Conservation (phyloP, 176 grass and related monocot genomes). For the Triticum timopheevii region DNA sequence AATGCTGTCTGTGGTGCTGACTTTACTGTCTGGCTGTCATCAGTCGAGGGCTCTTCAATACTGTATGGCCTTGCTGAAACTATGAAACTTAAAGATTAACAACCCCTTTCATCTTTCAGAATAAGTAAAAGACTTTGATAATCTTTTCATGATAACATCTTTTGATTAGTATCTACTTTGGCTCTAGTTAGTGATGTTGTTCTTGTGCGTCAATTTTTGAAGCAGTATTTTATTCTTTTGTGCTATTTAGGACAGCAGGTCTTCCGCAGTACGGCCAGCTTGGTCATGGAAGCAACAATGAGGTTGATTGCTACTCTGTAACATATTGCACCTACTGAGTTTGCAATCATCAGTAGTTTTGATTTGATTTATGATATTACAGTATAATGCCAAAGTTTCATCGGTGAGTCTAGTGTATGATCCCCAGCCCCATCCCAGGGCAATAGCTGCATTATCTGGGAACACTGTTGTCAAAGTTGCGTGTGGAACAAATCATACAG, state of each 20-base stretch:
- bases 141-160: not conserved
- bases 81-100: not conserved
- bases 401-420: slow-evolving; percentile 90
- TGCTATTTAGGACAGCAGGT: slow-evolving; percentile 72
- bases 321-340: not conserved
- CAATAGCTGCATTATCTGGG: slow-evolving; percentile 78
- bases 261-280: slow-evolving; percentile 96
- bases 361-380: slow-evolving; percentile 40
- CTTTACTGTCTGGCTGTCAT: slow-evolving; percentile 92
- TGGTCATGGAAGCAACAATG: slow-evolving; percentile 93
- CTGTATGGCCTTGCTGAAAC: slow-evolving; percentile 60
- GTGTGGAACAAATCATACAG: slow-evolving; percentile 98
- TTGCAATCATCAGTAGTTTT: slow-evolving; percentile 15
- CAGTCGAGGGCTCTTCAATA: slow-evolving; percentile 92
- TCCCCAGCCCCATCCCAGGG: slow-evolving; percentile 69
- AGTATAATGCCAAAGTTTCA: slow-evolving; percentile 88
- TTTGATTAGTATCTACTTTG: slow-evolving; percentile 36
- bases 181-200: slow-evolving; percentile 30
- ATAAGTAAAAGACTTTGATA: not conserved
- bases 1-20: slow-evolving; percentile 84
- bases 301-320: slow-evolving; percentile 46
- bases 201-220: slow-evolving; percentile 33
- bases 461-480: slow-evolving; percentile 90
- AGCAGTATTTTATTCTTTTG: slow-evolving; percentile 47
- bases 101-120: not conserved